Evolutionary conservation across 495 filamentous ascomycete genomes (phyloP), one percentile per base, ranked within the genome.

Genomic region (Endocarpon pusillum): DNA sequence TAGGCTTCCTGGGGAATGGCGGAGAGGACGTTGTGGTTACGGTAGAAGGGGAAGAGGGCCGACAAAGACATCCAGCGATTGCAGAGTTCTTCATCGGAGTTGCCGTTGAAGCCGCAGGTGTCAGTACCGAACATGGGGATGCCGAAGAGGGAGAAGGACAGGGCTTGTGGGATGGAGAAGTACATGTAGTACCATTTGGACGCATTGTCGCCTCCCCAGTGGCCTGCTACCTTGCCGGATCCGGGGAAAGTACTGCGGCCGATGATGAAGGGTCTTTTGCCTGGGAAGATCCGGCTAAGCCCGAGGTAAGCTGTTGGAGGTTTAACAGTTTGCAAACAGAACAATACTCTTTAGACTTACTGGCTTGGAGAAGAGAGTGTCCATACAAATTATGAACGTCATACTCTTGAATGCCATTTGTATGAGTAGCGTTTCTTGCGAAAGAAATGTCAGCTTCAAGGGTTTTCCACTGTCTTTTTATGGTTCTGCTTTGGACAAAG

Each of bases 121-220:
- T 85, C 81, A 4, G 73, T 69, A 9, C 83, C 83, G 39, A 89
- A 86, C 80, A 91, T 87, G 4, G 83, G 83, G 11, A 91, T 75
- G 30, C 81, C 81, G 40, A 84, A 87, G 4, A 91, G 64, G 3
- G 70, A 74, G 58, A 85, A 86, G 2, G 71, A 75, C 0, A 91
- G 55, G 0, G 79, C 81, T 50, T 92, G 83, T 0, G 81, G 67
- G 46, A 92, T 91, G 19, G 73, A 73, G 49, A 81, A 79, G 54
- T 58, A 77, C 72, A 86, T 73, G 37, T 64, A 73, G 3, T 59
- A 55, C 69, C 74, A 89, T 10, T 64, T 57, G 3, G 72, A 74
- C 24, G 57, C 56, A 46, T 92, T 91, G 48, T 91, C 83, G 7
- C 83, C 82, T 10, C 81, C 81, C 83, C 83, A 92, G 49, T 92